These are phyloP conservation scores for Wickerhamiella australiensis DNA, from an alignment of 805 yeast species.

Conservation along the genomic window DNA sequence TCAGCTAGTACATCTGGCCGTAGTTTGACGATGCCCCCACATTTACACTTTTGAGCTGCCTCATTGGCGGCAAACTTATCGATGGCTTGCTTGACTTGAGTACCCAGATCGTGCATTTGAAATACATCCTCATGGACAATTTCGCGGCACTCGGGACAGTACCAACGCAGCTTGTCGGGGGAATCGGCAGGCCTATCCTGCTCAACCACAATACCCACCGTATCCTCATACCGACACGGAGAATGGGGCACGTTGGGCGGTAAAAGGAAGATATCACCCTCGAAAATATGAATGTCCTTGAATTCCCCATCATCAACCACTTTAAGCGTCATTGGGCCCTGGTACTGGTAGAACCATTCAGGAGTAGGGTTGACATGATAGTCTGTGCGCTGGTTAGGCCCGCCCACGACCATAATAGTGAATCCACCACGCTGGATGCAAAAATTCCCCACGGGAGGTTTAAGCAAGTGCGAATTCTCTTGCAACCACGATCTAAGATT, in stretches of 20 bases:
- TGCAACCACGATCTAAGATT: slow-evolving; percentile 70
- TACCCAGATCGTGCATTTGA: slow-evolving; percentile 70
- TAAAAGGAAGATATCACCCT: slow-evolving; percentile 78
- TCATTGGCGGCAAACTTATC: slow-evolving; percentile 51
- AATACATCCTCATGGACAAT: slow-evolving; percentile 59
- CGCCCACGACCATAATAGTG: slow-evolving; percentile 92
- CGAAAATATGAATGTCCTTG: slow-evolving; percentile 59
- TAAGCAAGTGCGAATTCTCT: slow-evolving; percentile 60
- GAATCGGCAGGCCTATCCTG: slow-evolving; percentile 72
- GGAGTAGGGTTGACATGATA: slow-evolving; percentile 91
- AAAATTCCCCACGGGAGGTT: slow-evolving; percentile 87
- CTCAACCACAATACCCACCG: slow-evolving; percentile 83
- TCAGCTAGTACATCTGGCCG: slow-evolving; percentile 19
- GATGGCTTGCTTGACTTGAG: slow-evolving; percentile 80
- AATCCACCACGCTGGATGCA: slow-evolving; percentile 86
- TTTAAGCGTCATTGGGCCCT: slow-evolving; percentile 72
- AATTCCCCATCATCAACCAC: slow-evolving; percentile 74
- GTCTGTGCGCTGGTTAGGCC: slow-evolving; percentile 89
- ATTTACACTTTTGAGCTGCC: slow-evolving; percentile 59
- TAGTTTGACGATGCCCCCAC: slow-evolving; percentile 42
- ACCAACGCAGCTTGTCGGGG: slow-evolving; percentile 75
- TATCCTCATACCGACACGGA: slow-evolving; percentile 75
- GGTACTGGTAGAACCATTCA: slow-evolving; percentile 80
- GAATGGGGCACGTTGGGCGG: slow-evolving; percentile 82
- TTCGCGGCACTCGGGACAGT: slow-evolving; percentile 57